Evolutionary conservation across 1,284 basidiomycete genomes (phyloP), one percentile per base, ranked within the genome.

Genomic region (Ceratobasidium sp.): DNA sequence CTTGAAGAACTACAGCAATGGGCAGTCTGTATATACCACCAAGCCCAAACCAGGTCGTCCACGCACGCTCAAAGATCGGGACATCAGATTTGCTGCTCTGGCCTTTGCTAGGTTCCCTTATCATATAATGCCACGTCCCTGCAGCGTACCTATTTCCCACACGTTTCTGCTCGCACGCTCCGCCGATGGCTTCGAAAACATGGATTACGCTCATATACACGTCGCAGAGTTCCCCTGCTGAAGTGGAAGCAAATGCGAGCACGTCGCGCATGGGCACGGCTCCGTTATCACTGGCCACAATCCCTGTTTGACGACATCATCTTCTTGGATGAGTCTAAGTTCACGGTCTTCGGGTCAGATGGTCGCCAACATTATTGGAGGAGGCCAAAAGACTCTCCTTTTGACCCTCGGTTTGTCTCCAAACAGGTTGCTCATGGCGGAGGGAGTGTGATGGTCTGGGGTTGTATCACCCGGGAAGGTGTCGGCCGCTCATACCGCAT

Each of bases 381-480:
- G 20, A 30, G 27, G 27, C 27, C 27, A 30, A 30, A 30, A 30
- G 27, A 30, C 27, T 30, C 27, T 30, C 55, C 69, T 6, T 73
- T 60, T 35, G 54, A 73, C 44, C 55, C 38, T 30, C 44, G 57
- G 5, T 73, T 41, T 41, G 60, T 30, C 27, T 30, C 27, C 69
- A 46, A 50, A 57, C 23, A 73, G 46, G 41, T 33, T 38, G 12
- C 41, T 62, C 27, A 62, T 33, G 73, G 48, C 30, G 48, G 62
- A n/a, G 66, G 50, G 10, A 27, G 76, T 4, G 44, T 77, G 38
- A 38, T 77, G 30, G 30, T 69, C 35, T 76, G 62, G 73, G 73
- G 73, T 27, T 76, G 71, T 44, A 66, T 76, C 18, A 65, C 52
- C n/a, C 44, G 50, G 23, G 62, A 66, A 48, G 73, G 62, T 18